A percentile compares a stretch with the other conserved stretches of the same genome.
phyloP scores from a whole-genome alignment of 2,329 filamentous ascomycete genomes.

The Phialocephala subalpina region DNA sequence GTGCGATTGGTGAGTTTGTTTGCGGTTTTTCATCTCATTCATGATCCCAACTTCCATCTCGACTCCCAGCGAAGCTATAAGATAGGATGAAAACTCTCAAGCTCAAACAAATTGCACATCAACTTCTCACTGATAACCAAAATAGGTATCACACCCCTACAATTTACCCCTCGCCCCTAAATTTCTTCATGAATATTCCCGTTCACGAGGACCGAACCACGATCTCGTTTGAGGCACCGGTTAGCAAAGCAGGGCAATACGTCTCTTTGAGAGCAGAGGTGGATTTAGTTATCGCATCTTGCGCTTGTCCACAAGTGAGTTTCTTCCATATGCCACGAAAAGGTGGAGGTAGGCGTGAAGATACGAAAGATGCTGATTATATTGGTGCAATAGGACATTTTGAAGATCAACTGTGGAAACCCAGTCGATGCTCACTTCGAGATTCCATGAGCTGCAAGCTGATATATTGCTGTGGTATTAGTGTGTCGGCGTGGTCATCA shows the following conservation, averaged over 20 bases:
- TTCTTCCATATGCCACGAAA: neutral
- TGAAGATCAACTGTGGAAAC: constrained; percentile 28
- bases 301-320: constrained; percentile 38
- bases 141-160: constrained; percentile 32
- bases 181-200: constrained; percentile 41
- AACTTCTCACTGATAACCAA: neutral
- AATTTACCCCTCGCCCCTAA: constrained; percentile 38
- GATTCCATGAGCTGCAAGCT: no score
- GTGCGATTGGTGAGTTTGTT: constrained; percentile 29
- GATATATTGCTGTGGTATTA: no score
- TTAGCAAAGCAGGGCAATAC: constrained; percentile 31
- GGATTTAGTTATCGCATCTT: constrained; percentile 36
- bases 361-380: constrained; percentile 14
- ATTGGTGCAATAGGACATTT: constrained; percentile 19
- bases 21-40: no score
- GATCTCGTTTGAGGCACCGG: constrained; percentile 35
- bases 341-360: no score
- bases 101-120: neutral
- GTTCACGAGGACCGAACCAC: constrained; percentile 34
- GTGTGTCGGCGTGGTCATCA: no score
- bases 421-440: constrained; percentile 25
- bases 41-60: neutral
- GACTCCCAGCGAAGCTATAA: neutral
- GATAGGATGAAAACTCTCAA: neutral
- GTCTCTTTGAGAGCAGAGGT: constrained; percentile 35